A percentile compares a stretch with the other conserved stretches of the same genome.
phyloP scores from a whole-genome alignment of 495 filamentous ascomycete species.

The Massariosphaeria phaeospora region DNA sequence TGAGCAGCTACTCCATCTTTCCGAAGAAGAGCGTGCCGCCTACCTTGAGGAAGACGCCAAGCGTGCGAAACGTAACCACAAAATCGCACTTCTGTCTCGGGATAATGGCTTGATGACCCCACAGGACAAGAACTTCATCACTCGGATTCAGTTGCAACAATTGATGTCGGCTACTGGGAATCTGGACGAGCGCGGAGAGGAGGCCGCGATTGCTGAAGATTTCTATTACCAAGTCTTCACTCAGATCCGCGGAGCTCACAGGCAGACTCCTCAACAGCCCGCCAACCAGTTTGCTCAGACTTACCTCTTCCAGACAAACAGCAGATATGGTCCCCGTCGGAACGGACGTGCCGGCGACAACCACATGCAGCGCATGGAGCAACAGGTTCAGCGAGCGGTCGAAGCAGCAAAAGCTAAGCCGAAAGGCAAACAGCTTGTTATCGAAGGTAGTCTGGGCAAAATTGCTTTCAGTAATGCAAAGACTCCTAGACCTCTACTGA shows the following conservation, averaged over 20 bases:
- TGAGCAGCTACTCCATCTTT: constrained; percentile 68
- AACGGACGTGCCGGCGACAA: constrained; percentile 79
- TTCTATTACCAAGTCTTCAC: constrained; percentile 98
- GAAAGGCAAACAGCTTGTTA: constrained; percentile 96
- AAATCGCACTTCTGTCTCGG: constrained; percentile 87
- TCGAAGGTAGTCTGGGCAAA: constrained; percentile 96
- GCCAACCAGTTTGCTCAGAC: constrained; percentile 96
- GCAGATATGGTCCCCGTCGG: constrained; percentile 61
- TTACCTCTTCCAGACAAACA: constrained; percentile 88
- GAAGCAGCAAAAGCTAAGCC: constrained; percentile 95
- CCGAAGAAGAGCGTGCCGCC: constrained; percentile 70
- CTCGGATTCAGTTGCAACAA: constrained; percentile 93
- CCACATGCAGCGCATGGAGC: constrained; percentile 98
- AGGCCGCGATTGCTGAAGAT: constrained; percentile 78
- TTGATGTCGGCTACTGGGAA: constrained; percentile 87
- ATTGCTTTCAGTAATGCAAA: constrained; percentile 99
- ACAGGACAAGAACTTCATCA: constrained; percentile 99
- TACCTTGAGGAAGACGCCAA: constrained; percentile 88
- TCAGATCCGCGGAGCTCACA: constrained; percentile 81
- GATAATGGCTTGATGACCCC: constrained; percentile 98
- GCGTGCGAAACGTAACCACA: constrained; percentile 95
- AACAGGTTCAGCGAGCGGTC: constrained; percentile 94
- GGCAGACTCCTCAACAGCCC: constrained; percentile 84
- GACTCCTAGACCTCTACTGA: constrained; percentile 87
- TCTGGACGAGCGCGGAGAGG: constrained; percentile 69